Evolutionary conservation across 2,329 filamentous ascomycete genomes (phyloP).

Genomic region (Achaetomium macrosporum): DNA sequence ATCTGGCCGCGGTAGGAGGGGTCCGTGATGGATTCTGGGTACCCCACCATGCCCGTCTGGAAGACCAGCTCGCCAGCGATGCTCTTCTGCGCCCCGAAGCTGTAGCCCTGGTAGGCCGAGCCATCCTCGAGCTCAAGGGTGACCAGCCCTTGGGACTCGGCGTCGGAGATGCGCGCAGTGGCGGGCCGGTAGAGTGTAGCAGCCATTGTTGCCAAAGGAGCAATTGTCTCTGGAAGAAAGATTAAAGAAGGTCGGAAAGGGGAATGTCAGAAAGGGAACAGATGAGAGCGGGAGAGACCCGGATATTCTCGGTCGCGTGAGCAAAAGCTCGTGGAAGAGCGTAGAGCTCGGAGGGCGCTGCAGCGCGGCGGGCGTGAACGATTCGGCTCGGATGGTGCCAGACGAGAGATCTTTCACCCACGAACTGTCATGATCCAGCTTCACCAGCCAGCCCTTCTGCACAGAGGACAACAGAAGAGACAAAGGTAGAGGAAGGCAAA

Average conservation of each 20-base stretch:
- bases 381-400: slow-evolving; percentile 13
- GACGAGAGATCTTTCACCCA: slow-evolving; percentile 17
- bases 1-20: slow-evolving; percentile 91
- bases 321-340: neutral
- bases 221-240: neutral
- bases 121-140: slow-evolving; percentile 92
- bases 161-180: slow-evolving; percentile 51
- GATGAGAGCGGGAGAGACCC: neutral
- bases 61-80: slow-evolving; percentile 96
- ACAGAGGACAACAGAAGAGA: slow-evolving; percentile 9
- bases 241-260: neutral
- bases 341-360: neutral
- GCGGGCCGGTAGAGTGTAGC: slow-evolving; percentile 48
- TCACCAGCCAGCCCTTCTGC: slow-evolving; percentile 21
- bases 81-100: slow-evolving; percentile 93
- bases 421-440: slow-evolving; percentile 20
- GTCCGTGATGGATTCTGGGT: slow-evolving; percentile 90
- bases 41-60: slow-evolving; percentile 99
- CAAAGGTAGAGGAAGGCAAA: slow-evolving; percentile 6
- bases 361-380: neutral
- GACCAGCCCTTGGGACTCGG: slow-evolving; percentile 57
- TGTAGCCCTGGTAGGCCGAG: slow-evolving; percentile 85
- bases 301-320: neutral
- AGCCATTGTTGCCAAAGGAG: slow-evolving; percentile 29
- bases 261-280: neutral